Evolutionary conservation across 768 basidiomycete genomes (phyloP).

Genomic region (Piloderma croceum): DNA sequence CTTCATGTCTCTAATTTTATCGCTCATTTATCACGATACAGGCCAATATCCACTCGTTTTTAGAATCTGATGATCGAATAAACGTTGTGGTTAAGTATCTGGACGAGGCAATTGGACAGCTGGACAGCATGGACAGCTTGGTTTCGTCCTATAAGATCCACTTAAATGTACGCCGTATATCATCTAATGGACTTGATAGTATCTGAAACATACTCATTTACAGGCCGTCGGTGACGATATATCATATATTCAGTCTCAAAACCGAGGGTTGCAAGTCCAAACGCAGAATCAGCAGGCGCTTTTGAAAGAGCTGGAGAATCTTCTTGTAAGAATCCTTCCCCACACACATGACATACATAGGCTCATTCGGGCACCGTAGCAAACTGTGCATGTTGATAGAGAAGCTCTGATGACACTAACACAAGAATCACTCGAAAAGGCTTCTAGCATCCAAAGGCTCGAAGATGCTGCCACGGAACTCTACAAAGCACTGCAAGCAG

Average conservation of each 20-base stretch:
- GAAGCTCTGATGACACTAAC: slow-evolving; percentile 70
- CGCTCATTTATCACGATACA: slow-evolving; percentile 24
- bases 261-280: slow-evolving; percentile 94
- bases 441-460: slow-evolving; percentile 65
- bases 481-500: slow-evolving; percentile 93
- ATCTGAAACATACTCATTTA: not conserved
- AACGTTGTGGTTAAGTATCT: slow-evolving; percentile 79
- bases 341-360: not conserved
- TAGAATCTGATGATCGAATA: slow-evolving; percentile 93
- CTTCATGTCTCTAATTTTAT: slow-evolving; percentile 1
- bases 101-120: slow-evolving; percentile 82
- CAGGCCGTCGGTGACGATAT: slow-evolving; percentile 96
- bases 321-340: slow-evolving; percentile 51
- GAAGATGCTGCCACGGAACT: slow-evolving; percentile 81
- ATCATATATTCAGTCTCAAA: slow-evolving; percentile 90
- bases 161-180: slow-evolving; percentile 62
- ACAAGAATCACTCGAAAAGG: slow-evolving; percentile 85
- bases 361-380: too few relatives aligned
- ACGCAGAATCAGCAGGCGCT: slow-evolving; percentile 91
- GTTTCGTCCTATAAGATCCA: slow-evolving; percentile 96
- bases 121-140: slow-evolving; percentile 85
- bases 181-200: not conserved
- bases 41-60: slow-evolving; percentile 97
- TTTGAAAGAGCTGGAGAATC: slow-evolving; percentile 77
- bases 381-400: slow-evolving; percentile 90